Evolutionary conservation across 441 rosid genomes (phyloP).

Genomic region (Jatropha podagrica): DNA sequence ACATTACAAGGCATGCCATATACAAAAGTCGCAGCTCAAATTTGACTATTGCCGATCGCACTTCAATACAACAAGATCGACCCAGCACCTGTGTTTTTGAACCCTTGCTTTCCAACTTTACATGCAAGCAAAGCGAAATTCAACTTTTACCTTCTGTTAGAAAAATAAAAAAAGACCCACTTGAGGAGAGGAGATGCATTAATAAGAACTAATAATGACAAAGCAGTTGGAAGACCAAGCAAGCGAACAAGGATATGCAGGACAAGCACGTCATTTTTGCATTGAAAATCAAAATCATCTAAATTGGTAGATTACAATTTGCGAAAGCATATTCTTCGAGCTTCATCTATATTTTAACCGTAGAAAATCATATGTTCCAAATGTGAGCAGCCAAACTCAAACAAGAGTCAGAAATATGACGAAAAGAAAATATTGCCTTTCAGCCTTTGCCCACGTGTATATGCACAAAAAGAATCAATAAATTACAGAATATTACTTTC

Average conservation of each 20-base stretch:
- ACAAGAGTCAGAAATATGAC: neutral
- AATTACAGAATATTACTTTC: neutral
- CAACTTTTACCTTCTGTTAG: too few relatives aligned
- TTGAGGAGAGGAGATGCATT: too few relatives aligned
- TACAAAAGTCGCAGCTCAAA: neutral
- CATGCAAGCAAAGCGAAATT: too few relatives aligned
- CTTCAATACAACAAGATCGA: neutral
- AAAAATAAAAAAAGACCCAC: too few relatives aligned
- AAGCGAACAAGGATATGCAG: neutral
- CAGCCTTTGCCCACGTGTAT: neutral
- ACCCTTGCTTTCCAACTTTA: neutral
- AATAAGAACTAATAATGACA: neutral
- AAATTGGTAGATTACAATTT: neutral
- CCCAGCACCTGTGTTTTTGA: neutral
- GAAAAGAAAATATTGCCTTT: neutral
- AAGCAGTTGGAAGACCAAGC: neutral
- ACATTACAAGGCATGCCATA: too few relatives aligned
- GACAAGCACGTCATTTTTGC: neutral
- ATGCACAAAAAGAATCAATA: constrained; percentile 14
- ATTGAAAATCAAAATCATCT: neutral
- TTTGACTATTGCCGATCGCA: neutral
- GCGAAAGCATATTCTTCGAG: neutral
- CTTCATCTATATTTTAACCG: neutral
- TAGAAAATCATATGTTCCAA: neutral
- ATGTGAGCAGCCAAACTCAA: neutral